phyloP scores from a whole-genome alignment of 768 basidiomycete species.

The Holtermanniella nyarrowii region DNA sequence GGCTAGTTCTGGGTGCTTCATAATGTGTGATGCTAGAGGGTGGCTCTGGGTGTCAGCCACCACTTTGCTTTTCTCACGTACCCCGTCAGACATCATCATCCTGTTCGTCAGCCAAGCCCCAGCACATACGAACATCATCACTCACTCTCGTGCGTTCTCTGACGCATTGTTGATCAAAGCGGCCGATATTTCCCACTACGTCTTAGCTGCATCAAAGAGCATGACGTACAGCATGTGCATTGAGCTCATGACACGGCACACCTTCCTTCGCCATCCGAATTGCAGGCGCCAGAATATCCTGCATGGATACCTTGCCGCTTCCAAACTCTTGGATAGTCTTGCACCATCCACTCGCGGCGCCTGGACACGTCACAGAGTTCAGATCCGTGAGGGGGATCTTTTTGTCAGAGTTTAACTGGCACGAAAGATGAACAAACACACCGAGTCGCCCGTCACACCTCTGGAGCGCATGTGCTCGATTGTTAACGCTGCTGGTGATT shows the following conservation, averaged over 20 bases:
- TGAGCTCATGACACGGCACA: conserved; percentile 81
- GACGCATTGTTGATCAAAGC: conserved; percentile 69
- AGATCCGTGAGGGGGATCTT: conserved; percentile 66
- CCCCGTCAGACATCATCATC: conserved; percentile 38
- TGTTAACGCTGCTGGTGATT: conserved; percentile 65
- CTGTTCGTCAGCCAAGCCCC: conserved; percentile 10
- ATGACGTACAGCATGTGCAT: conserved; percentile 50
- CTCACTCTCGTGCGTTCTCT: conserved; percentile 60
- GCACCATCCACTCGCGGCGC: conserved; percentile 90
- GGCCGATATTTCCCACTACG: conserved; percentile 53
- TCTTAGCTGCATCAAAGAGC: conserved; percentile 2
- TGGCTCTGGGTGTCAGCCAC: conserved; percentile 37
- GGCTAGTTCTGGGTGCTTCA: conserved; percentile 70
- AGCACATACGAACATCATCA: neutral
- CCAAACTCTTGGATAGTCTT: conserved; percentile 79
- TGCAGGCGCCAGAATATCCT: conserved; percentile 75
- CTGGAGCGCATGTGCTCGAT: conserved; percentile 60
- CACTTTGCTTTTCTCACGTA: conserved; percentile 7
- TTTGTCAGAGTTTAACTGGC: neutral
- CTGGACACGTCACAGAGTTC: conserved; percentile 63
- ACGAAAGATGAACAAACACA: conserved; percentile 4
- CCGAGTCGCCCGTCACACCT: conserved; percentile 52
- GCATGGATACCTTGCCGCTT: conserved; percentile 55
- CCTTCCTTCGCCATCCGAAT: conserved; percentile 87
- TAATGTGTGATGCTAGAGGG: conserved; percentile 74